These are phyloP conservation scores for Zymoseptoria pseudotritici DNA, from an alignment of 2,329 filamentous ascomycete species.

Conservation along the genomic window DNA sequence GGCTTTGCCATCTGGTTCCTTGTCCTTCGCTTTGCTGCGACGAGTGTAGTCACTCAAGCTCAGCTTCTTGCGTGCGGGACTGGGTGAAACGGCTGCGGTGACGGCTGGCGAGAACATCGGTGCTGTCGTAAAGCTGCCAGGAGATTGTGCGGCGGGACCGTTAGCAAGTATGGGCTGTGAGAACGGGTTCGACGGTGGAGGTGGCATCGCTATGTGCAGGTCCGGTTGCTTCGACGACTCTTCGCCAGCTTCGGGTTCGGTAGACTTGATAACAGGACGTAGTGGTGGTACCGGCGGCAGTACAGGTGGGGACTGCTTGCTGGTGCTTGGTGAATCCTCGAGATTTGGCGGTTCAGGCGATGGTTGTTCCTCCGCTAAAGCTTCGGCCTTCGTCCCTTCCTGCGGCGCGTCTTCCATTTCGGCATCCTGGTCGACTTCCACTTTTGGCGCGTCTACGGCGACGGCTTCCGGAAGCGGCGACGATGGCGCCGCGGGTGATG, in stretches of 20 bases:
- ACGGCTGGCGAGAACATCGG: conserved; percentile 32
- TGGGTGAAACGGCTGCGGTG: conserved; percentile 35
- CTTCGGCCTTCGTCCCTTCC: conserved; percentile 3
- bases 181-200: conserved; percentile 21
- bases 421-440: conserved; percentile 8
- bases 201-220: conserved; percentile 30
- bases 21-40: conserved; percentile 32
- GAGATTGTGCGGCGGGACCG: conserved; percentile 19
- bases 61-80: conserved; percentile 41
- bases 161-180: neutral
- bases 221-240: conserved; percentile 14
- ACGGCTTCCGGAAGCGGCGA: neutral
- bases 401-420: conserved; percentile 16
- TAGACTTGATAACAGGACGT: conserved; percentile 1
- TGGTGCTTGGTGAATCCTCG: neutral
- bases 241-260: conserved; percentile 5
- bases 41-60: conserved; percentile 46
- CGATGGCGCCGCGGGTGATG: conserved; percentile 1
- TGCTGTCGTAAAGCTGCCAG: conserved; percentile 5
- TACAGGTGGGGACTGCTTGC: conserved; percentile 1
- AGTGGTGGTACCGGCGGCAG: conserved; percentile 9
- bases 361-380: neutral
- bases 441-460: neutral
- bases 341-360: neutral
- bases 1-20: conserved; percentile 17